Percentiles rank a stretch among this genome's conserved stretches.
Evolutionary conservation across 108 stramenopile genomes (phyloP).

Genomic region (Cyclotella distinguenda): DNA sequence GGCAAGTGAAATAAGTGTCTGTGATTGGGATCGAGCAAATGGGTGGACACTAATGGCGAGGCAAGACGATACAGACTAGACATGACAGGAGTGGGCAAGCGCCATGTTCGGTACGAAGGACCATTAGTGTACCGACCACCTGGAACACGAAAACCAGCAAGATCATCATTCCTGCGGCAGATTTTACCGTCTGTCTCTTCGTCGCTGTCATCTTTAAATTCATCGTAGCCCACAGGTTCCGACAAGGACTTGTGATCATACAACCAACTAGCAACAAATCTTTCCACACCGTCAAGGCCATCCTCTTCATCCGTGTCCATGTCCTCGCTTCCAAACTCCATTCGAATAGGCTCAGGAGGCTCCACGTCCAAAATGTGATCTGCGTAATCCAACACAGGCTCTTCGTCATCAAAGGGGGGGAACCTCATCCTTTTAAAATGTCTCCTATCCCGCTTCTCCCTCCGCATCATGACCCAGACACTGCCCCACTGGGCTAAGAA

Average conservation of each 20-base stretch:
- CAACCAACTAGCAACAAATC: slow-evolving; percentile 72
- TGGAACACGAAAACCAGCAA: slow-evolving; percentile 49
- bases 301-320: slow-evolving; percentile 68
- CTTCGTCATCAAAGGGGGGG: slow-evolving; percentile 99
- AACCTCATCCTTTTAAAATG: slow-evolving; percentile 99
- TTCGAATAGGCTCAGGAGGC: slow-evolving; percentile 83
- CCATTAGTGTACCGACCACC: slow-evolving; percentile 87
- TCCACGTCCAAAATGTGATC: slow-evolving; percentile 99
- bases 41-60: slow-evolving; percentile 87
- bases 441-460: slow-evolving; percentile 97
- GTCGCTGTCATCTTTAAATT: slow-evolving; percentile 52
- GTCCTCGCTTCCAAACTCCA: slow-evolving; percentile 78
- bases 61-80: slow-evolving; percentile 93
- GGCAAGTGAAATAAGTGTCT: slow-evolving; percentile 93
- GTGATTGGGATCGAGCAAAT: slow-evolving; percentile 85
- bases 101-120: slow-evolving; percentile 92
- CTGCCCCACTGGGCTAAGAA: slow-evolving; percentile 99
- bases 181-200: slow-evolving; percentile 47
- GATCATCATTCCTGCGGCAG: slow-evolving; percentile 24
- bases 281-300: slow-evolving; percentile 56
- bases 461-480: slow-evolving; percentile 98
- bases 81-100: slow-evolving; percentile 93
- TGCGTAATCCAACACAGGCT: slow-evolving; percentile 98
- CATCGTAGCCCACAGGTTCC: slow-evolving; percentile 64
- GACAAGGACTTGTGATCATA: slow-evolving; percentile 70